Evolutionary conservation across 2,329 filamentous ascomycete genomes (phyloP).

Genomic region (Aspergillus fijiensis): DNA sequence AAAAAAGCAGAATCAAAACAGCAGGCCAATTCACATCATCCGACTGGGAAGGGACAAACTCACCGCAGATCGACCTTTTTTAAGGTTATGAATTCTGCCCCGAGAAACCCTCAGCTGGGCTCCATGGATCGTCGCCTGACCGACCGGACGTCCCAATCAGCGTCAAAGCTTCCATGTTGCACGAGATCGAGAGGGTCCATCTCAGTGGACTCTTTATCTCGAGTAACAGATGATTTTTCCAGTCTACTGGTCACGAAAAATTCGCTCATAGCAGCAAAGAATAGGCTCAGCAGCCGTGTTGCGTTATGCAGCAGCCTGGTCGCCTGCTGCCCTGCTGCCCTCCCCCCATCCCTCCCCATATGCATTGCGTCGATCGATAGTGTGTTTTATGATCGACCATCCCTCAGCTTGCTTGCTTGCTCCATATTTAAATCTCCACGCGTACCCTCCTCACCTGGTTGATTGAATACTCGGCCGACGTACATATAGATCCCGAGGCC

Average conservation of each 20-base stretch:
- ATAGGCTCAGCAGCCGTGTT: background rate
- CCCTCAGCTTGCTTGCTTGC: background rate
- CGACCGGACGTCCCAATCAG: background rate
- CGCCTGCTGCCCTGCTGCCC: background rate
- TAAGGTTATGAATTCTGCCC: background rate
- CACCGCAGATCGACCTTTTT: too few species aligned
- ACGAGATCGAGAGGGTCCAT: background rate
- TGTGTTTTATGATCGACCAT: background rate
- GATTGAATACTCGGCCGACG: background rate
- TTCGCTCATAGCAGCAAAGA: slow-evolving; percentile 4
- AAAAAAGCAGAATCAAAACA: background rate
- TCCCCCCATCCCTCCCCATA: too few species aligned
- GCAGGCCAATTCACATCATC: background rate
- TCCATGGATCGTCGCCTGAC: slow-evolving; percentile 4
- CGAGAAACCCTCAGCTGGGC: background rate
- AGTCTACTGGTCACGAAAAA: background rate
- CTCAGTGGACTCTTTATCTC: background rate
- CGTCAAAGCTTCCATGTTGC: background rate
- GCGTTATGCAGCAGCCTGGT: background rate
- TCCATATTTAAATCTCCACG: slow-evolving; percentile 1
- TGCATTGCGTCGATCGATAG: background rate
- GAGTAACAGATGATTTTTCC: background rate
- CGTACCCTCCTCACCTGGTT: background rate
- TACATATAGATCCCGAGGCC: background rate
- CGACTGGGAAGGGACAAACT: background rate